Evolutionary conservation across 1,139 yeast genomes (phyloP).

Genomic region (Lizanozyma gosingica): DNA sequence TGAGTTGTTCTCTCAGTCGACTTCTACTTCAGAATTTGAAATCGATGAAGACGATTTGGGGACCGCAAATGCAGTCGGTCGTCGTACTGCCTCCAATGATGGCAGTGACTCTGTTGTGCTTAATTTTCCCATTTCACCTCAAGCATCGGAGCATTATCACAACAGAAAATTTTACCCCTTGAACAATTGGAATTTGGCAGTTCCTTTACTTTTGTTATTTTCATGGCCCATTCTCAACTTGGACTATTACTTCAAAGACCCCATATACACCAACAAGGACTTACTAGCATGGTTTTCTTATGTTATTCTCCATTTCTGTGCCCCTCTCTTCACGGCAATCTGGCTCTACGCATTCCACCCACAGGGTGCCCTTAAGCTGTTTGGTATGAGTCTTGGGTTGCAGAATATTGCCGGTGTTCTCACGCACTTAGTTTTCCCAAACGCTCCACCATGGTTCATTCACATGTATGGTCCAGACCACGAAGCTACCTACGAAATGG

Average conservation of each 20-base stretch:
- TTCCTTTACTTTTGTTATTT: slow-evolving; percentile 20
- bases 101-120: background rate
- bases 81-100: too few relatives aligned
- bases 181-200: slow-evolving; percentile 8
- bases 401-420: slow-evolving; percentile 53
- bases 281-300: slow-evolving; percentile 52
- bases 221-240: slow-evolving; percentile 36
- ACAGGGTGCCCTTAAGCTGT: slow-evolving; percentile 48
- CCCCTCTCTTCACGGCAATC: slow-evolving; percentile 53
- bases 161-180: background rate
- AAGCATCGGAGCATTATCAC: background rate
- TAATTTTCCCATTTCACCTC: background rate
- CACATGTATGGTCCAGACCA: slow-evolving; percentile 49
- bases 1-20: background rate
- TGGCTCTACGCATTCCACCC: slow-evolving; percentile 61
- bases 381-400: slow-evolving; percentile 43
- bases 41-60: slow-evolving; percentile 7
- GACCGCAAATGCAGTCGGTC: background rate
- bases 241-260: slow-evolving; percentile 25
- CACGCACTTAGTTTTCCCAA: slow-evolving; percentile 54
- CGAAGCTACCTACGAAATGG: slow-evolving; percentile 47
- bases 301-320: slow-evolving; percentile 50
- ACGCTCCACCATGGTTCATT: slow-evolving; percentile 68
- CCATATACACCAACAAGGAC: slow-evolving; percentile 31
- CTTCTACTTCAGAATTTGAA: slow-evolving; percentile 3